A percentile compares a stretch with the other conserved stretches of the same genome.
These are phyloP conservation scores for Parafenestella ontariensis DNA, from an alignment of 2,329 filamentous ascomycete genomes.

Conservation along the genomic window DNA sequence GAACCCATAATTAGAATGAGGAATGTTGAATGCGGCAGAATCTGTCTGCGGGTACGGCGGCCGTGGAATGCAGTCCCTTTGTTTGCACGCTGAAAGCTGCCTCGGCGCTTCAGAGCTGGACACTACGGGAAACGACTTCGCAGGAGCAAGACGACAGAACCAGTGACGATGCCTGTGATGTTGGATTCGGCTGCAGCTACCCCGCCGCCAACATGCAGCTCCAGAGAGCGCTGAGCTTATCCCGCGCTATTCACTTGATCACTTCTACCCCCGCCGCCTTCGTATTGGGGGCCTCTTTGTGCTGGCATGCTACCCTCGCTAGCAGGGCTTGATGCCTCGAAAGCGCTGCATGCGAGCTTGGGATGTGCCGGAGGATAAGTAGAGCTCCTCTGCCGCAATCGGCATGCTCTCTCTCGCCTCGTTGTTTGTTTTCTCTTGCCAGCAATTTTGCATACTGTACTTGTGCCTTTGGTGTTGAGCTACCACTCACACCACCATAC, in stretches of 20 bases:
- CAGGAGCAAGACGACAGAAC: no score
- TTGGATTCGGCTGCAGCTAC: background rate
- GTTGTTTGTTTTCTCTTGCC: constrained; percentile 11
- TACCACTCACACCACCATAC: constrained; percentile 5
- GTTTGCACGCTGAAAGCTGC: background rate
- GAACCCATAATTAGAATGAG: background rate
- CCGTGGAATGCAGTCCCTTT: background rate
- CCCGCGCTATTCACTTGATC: constrained; percentile 3
- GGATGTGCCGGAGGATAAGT: constrained; percentile 9
- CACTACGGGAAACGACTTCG: background rate
- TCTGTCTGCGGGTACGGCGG: background rate
- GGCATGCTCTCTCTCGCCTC: constrained; percentile 11
- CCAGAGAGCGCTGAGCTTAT: constrained; percentile 1
- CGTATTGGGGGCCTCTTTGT: constrained; percentile 12
- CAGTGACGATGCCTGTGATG: background rate
- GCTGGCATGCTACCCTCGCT: constrained; percentile 3
- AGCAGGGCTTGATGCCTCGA: background rate
- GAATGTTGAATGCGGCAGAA: background rate
- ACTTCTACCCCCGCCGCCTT: constrained; percentile 1
- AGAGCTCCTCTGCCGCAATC: constrained; percentile 7
- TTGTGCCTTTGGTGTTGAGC: constrained; percentile 7
- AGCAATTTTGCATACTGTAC: constrained; percentile 4
- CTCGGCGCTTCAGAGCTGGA: background rate
- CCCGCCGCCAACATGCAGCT: constrained; percentile 8
- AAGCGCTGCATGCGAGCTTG: constrained; percentile 1